Percentiles rank a stretch among this genome's conserved stretches.
These are phyloP conservation scores for Solanum bulbocastanum DNA, from an alignment of 257 asterid genomes.

Conservation along the genomic window DNA sequence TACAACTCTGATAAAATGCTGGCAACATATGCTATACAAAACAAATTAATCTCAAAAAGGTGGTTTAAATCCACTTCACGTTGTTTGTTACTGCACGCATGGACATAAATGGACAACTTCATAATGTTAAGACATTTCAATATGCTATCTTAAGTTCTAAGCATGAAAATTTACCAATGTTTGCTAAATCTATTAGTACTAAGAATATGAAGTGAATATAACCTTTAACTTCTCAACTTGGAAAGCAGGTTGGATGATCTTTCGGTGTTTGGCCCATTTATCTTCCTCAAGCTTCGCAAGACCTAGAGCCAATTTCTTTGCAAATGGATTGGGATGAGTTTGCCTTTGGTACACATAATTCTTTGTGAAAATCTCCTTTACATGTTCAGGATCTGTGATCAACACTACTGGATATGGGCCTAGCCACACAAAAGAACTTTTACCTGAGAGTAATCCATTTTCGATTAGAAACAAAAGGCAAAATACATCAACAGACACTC, in stretches of 20 bases:
- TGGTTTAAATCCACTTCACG: too few species aligned
- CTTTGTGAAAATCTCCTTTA: constrained; percentile 36
- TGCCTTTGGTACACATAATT: constrained; percentile 13
- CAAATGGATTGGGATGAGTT: constrained; percentile 23
- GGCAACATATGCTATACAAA: constrained; percentile 27
- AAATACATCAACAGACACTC: neutral
- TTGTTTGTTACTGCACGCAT: too few species aligned
- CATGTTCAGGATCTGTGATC: constrained; percentile 28
- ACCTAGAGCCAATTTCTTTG: constrained; percentile 24
- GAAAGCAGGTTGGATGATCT: constrained; percentile 51
- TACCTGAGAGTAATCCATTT: constrained; percentile 22
- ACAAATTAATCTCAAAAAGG: too few species aligned
- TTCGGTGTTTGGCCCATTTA: constrained; percentile 54
- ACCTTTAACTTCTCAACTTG: constrained; percentile 28
- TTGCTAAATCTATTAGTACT: neutral
- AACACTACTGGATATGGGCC: constrained; percentile 41
- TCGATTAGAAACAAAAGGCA: neutral
- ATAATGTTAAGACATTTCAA: neutral
- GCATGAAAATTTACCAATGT: neutral
- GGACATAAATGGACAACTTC: too few species aligned
- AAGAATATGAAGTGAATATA: neutral
- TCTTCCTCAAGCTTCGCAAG: constrained; percentile 20
- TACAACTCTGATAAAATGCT: constrained; percentile 20
- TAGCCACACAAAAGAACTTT: constrained; percentile 31
- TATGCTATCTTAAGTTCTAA: neutral